Evolutionary conservation across 805 yeast genomes (phyloP), one percentile per base, ranked within the genome.

Genomic region (Metschnikowia borealis): DNA sequence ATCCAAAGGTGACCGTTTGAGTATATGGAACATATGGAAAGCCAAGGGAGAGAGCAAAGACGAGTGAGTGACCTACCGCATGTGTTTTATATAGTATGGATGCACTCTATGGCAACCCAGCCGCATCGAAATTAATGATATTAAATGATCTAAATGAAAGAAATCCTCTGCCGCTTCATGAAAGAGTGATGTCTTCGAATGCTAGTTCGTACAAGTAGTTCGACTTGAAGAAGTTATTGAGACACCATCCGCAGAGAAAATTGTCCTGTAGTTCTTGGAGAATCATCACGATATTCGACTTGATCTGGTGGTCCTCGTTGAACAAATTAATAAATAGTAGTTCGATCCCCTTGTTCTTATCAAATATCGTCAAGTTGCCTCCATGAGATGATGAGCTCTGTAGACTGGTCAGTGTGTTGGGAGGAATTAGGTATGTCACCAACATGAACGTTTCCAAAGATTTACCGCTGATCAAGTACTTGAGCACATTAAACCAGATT

Each of bases 1-100:
- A 59, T 78, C 70, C 49, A 67, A 75, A 14, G 88, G 87, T 53
- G 90, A 83, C 59, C 60, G 73, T 42, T 64, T 73, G 39, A 63
- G 71, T 15, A 60, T 73, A 60, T 65, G 59, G 61, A 58, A 55
- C 20, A 53, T 56, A 17, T 44, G 49, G 47, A 48, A 50, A 41
- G 51, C 53, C 15, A 49, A 49, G 23, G 38, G 51, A 8, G 40
- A 35, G 46, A 21, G 29, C 13, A 17, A 35, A 17, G 46, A 44
- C 29, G 29, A 26, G 29, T 26, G 29, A 26, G 11, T 10, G 29
- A 10, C 29, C 29, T 26, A 26, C 11, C 29, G 29, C 29, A 26
- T 11, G 29, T 5, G 11, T 8, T 23, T 26, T 26, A 26, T 35
- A 35, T 10, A 15, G 13, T 7, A 15, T 15, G n/a, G 38, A 35